Conservation (phyloP, 768 basidiomycete species). For the Boletus sp. region DNA sequence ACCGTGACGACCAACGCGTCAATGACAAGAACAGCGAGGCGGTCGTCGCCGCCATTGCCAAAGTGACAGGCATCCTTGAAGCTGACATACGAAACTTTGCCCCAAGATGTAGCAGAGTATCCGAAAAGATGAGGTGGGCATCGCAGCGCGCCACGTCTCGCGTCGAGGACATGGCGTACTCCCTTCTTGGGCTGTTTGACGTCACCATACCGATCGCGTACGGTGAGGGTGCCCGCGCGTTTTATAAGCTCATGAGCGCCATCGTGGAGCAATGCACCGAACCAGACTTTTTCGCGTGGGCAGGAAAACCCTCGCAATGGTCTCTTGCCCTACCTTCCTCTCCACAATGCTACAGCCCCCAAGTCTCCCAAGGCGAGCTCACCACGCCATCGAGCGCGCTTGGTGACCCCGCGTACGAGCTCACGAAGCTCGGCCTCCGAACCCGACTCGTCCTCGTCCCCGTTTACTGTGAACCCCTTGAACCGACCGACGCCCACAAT, state of each 20-base stretch:
- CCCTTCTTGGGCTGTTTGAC: conserved; percentile 25
- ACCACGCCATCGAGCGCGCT: conserved; percentile 7
- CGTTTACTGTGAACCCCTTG: conserved; percentile 19
- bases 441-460: conserved; percentile 22
- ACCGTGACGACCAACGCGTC: conserved; percentile 16
- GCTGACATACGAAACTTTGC: conserved; percentile 21
- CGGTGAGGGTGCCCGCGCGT: conserved; percentile 24
- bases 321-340: conserved; percentile 25
- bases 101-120: conserved; percentile 16
- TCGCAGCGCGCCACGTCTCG: conserved; percentile 22
- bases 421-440: conserved; percentile 24
- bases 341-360: conserved; percentile 17
- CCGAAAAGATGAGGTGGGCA: too few species aligned
- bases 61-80: conserved; percentile 21
- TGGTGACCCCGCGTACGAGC: conserved; percentile 22
- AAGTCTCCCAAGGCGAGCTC: conserved; percentile 12
- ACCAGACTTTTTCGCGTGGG: conserved; percentile 24
- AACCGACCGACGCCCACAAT: conserved; percentile 10
- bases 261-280: conserved; percentile 19
- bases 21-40: conserved; percentile 26
- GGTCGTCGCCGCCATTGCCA: conserved; percentile 14
- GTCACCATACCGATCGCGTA: conserved; percentile 22
- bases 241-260: conserved; percentile 20
- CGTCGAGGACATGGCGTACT: conserved; percentile 24
- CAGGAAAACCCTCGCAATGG: conserved; percentile 22